Evolutionary conservation across 805 yeast species (phyloP), one percentile per base, ranked within the genome.

Genomic region (Yamadazyma sp.): DNA sequence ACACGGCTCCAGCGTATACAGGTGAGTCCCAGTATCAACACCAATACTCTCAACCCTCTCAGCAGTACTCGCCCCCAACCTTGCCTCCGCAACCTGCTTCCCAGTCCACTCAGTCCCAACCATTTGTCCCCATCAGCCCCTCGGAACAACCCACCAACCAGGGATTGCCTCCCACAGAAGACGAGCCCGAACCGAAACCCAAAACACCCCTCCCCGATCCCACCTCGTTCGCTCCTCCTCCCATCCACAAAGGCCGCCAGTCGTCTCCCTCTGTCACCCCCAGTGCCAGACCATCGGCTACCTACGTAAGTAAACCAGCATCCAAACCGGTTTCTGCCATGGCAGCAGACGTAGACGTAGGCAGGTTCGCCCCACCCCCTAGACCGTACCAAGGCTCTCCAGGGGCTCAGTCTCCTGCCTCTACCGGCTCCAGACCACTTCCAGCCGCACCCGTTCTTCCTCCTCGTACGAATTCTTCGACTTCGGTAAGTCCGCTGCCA

Each of bases 221-320:
- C 2, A 47, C 56, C 5, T 44, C 55, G 24, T 64, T 70, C 47
- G 62, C 70, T 0, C 71, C 74, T 5, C 74, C 74, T 3, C 72
- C 72, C 2, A 43, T 64, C 7, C 73, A 59, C 38, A 58, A 45
- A 40, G 56, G 49, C 14, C 45, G 67, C 22, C 63, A 54, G 9
- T 13, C 20, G 7, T 15, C 35, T 6, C 28, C 39, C 12, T 18
- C 32, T 11, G 13, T n/a, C n/a, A n/a, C 41, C 2, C 36, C 36
- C 3, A 12, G 35, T 13, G 23, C 26, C 6, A 19, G 11, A 11
- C 5, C n/a, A n/a, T 25, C 28, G 16, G 14, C 7, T 25, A 11
- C 16, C 32, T 18, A n/a, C 25, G 11, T 12, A 20, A 25, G 30
- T 21, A 7, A 26, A 13, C 22, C 21, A 17, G 11, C 8, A 24